Conservation (phyloP, 176 grass and related monocot species). For the Avena insularis region DNA sequence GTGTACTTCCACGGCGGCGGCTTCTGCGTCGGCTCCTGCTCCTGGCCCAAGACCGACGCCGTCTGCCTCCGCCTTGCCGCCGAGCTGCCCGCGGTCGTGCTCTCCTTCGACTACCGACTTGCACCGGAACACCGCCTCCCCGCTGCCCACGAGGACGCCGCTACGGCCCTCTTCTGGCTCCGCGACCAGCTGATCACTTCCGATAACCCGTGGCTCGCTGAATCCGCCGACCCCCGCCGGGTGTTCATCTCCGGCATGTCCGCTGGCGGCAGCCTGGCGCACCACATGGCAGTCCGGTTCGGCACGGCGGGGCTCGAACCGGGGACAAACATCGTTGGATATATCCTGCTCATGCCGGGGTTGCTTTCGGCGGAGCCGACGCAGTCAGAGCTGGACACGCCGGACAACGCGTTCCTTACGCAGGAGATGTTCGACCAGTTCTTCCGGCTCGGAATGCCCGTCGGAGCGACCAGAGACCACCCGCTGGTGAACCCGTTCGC, state of each 20-base stretch:
- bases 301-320: constrained; percentile 37
- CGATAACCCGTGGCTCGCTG: neutral
- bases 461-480: constrained; percentile 35
- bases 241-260: constrained; percentile 13
- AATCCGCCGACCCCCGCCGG: neutral
- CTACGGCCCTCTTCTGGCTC: neutral
- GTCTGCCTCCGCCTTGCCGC: neutral
- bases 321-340: constrained; percentile 32
- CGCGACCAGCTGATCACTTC: neutral
- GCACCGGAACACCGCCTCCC: constrained; percentile 64
- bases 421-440: constrained; percentile 25
- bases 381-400: constrained; percentile 50
- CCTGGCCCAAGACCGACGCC: neutral
- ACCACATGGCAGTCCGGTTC: constrained; percentile 54
- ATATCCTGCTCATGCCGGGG: constrained; percentile 52
- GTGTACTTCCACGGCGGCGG: constrained; percentile 5
- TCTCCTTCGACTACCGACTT: constrained; percentile 43
- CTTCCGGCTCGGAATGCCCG: constrained; percentile 43
- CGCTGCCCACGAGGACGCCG: constrained; percentile 32
- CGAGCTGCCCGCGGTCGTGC: neutral
- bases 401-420: constrained; percentile 35
- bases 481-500: constrained; percentile 42
- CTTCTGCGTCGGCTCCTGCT: neutral
- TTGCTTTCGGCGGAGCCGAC: constrained; percentile 38
- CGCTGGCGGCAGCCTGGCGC: constrained; percentile 21